Conservation (phyloP, 176 grass and related monocot species). For the Triticum turgidum region DNA sequence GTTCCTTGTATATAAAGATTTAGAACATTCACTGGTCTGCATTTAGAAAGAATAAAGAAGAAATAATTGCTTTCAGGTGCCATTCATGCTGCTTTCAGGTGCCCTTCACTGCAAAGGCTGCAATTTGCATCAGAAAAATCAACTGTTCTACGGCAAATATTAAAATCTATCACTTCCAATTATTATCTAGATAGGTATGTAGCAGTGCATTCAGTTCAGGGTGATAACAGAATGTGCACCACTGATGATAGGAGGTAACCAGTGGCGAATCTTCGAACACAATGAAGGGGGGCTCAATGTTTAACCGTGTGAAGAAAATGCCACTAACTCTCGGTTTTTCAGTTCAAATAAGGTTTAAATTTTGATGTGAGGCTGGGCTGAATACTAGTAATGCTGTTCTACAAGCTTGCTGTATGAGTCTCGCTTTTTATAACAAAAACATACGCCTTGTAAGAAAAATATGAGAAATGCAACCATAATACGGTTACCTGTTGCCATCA, state of each 20-base stretch:
- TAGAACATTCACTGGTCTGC: too few species aligned
- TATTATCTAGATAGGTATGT: slow-evolving; percentile 44
- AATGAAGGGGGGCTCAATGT: too few species aligned
- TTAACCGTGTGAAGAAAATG: too few species aligned
- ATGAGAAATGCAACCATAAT: neutral
- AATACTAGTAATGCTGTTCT: slow-evolving; percentile 54
- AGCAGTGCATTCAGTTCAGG: slow-evolving; percentile 81
- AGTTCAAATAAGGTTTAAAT: too few species aligned
- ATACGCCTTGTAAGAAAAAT: neutral
- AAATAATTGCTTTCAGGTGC: slow-evolving; percentile 32
- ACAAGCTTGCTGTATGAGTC: slow-evolving; percentile 10
- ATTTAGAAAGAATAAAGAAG: too few species aligned
- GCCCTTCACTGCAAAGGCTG: slow-evolving; percentile 21
- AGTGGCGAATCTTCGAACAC: too few species aligned
- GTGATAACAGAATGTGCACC: slow-evolving; percentile 85
- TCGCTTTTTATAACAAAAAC: neutral
- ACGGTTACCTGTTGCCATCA: slow-evolving; percentile 75
- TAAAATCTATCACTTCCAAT: neutral
- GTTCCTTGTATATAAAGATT: too few species aligned
- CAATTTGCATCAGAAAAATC: neutral
- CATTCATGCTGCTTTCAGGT: slow-evolving; percentile 67
- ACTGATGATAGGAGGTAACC: slow-evolving; percentile 60
- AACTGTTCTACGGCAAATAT: neutral
- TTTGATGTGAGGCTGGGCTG: too few species aligned
- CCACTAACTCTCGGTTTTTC: too few species aligned